Evolutionary conservation across 2,329 filamentous ascomycete species (phyloP).

Genomic region (Calonectria leucothoes): DNA sequence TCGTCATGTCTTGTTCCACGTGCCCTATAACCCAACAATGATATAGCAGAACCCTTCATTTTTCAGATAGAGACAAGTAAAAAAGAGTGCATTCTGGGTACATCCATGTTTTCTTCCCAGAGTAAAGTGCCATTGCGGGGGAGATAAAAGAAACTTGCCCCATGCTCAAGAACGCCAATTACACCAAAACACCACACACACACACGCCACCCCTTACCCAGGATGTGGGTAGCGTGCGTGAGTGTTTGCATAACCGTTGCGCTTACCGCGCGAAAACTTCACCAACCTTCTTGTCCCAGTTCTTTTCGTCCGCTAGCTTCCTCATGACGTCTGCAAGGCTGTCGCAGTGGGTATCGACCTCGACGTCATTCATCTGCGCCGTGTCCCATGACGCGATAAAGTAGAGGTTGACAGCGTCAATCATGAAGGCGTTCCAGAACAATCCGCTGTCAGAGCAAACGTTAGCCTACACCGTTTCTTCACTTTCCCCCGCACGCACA

Average conservation of each 20-base stretch:
- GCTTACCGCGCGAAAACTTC: constrained; percentile 36
- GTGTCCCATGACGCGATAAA: constrained; percentile 55
- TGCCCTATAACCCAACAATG: not conserved
- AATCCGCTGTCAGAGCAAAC: constrained; percentile 41
- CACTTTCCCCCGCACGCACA: not conserved
- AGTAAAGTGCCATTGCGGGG: not conserved
- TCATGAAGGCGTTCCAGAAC: constrained; percentile 53
- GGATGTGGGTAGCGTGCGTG: too few relatives aligned
- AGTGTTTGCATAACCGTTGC: not conserved
- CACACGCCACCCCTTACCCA: not conserved
- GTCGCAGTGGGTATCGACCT: constrained; percentile 47
- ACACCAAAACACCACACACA: not conserved
- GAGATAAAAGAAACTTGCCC: not conserved
- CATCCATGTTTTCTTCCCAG: not conserved
- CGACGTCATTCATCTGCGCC: constrained; percentile 49
- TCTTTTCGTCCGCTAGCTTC: constrained; percentile 37
- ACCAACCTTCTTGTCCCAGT: constrained; percentile 44
- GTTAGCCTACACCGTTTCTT: constrained; percentile 18
- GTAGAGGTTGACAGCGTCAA: constrained; percentile 46
- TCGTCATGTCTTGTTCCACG: not conserved
- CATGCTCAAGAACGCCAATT: not conserved
- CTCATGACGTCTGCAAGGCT: constrained; percentile 46
- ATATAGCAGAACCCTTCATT: not conserved
- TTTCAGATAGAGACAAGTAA: not conserved
- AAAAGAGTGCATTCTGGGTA: not conserved